Evolutionary conservation across 2,329 filamentous ascomycete species (phyloP).

Genomic region (Botryotinia convoluta): DNA sequence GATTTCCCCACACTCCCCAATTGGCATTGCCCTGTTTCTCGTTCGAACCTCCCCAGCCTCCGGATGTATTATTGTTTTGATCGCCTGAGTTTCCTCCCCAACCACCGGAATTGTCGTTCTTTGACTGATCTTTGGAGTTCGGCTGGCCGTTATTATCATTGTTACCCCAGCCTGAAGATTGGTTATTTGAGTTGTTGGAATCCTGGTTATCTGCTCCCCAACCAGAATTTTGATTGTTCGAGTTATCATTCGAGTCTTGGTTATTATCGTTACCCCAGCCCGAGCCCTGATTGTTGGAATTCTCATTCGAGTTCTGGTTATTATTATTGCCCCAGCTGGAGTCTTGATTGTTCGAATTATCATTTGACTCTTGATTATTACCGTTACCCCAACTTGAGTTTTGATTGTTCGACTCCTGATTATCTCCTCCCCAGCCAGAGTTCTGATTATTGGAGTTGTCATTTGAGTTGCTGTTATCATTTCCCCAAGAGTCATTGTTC

Average conservation of each 20-base stretch:
- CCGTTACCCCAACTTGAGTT: conserved; percentile 4
- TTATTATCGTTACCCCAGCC: conserved; percentile 6
- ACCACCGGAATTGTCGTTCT: conserved; percentile 16
- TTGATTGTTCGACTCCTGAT: conserved; percentile 20
- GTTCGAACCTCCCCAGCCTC: conserved; percentile 2
- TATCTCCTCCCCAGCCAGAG: conserved; percentile 19
- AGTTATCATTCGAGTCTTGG: background rate
- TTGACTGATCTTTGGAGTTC: conserved; percentile 2
- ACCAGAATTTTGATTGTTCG: conserved; percentile 5
- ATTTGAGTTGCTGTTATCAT: background rate
- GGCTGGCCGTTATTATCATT: conserved; percentile 2
- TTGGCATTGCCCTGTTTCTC: conserved; percentile 16
- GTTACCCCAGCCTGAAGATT: conserved; percentile 4
- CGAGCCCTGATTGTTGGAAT: conserved; percentile 3
- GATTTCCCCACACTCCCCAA: conserved; percentile 13
- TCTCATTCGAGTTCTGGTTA: conserved; percentile 16
- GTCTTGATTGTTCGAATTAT: conserved; percentile 9
- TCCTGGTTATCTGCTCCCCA: conserved; percentile 7
- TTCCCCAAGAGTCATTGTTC: conserved; percentile 8
- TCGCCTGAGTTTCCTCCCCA: conserved; percentile 19
- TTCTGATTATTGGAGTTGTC: background rate
- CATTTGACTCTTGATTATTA: conserved; percentile 11
- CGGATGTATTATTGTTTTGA: background rate
- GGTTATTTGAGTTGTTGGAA: conserved; percentile 6
- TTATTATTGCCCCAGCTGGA: conserved; percentile 5